These are phyloP conservation scores for Echeveria elegans DNA, from an alignment of 164 flowering plant genomes.

Conservation along the genomic window DNA sequence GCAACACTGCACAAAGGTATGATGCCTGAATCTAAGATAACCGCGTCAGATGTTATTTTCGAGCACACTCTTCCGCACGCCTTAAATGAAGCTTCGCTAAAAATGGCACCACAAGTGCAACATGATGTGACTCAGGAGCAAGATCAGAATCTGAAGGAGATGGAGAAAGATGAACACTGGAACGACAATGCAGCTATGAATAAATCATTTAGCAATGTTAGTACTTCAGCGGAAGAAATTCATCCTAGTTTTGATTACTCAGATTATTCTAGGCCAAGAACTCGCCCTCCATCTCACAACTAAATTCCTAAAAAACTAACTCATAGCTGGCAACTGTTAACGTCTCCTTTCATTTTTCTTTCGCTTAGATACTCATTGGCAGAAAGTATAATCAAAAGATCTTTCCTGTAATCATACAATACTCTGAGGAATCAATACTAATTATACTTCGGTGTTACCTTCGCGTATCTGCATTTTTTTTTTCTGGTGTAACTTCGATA, in stretches of 20 bases:
- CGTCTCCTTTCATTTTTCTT: background rate
- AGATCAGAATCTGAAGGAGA: background rate
- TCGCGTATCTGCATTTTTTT: background rate
- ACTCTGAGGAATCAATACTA: background rate
- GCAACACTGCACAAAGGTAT: background rate
- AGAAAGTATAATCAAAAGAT: background rate
- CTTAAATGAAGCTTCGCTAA: background rate
- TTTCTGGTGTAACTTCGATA: background rate
- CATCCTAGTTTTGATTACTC: background rate
- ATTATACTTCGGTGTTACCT: background rate
- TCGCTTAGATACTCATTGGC: background rate
- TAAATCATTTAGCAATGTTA: background rate
- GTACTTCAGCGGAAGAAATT: background rate
- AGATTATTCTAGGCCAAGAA: conserved; percentile 6
- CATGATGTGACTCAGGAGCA: background rate
- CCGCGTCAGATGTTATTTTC: background rate
- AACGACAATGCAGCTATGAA: background rate
- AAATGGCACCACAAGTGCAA: background rate
- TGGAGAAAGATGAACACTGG: background rate
- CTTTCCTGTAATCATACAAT: background rate
- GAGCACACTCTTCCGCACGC: background rate
- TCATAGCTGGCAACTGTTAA: background rate
- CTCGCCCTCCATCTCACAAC: conserved; percentile 6
- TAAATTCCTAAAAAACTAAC: background rate
- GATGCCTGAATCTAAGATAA: background rate